These are phyloP conservation scores for Tilletia horrida DNA, from an alignment of 1,284 basidiomycete genomes.

Conservation along the genomic window DNA sequence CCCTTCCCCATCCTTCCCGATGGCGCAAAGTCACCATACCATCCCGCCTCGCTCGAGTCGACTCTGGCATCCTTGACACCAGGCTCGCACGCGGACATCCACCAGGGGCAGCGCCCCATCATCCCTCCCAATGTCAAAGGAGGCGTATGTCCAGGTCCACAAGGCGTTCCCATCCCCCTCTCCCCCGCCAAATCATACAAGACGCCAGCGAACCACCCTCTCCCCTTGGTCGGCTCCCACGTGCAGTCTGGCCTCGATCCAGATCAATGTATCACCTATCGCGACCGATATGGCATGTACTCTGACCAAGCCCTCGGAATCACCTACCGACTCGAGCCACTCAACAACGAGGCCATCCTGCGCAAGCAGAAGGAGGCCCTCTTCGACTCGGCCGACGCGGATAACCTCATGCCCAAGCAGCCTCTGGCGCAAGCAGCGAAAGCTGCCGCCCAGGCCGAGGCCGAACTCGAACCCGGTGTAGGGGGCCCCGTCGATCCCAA, in stretches of 20 bases:
- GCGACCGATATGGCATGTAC: constrained; percentile 51
- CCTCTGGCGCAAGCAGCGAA: constrained; percentile 19
- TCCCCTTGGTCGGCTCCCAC: constrained; percentile 51
- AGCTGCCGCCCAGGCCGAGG: constrained; percentile 15
- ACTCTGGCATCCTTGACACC: not conserved
- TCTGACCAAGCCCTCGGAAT: constrained; percentile 54
- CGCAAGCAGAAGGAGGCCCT: constrained; percentile 35
- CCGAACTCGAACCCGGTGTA: constrained; percentile 10
- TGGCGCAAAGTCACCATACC: constrained; percentile 18
- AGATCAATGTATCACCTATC: constrained; percentile 52
- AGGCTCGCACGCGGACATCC: not conserved
- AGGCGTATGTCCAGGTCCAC: constrained; percentile 44
- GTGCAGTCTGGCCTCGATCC: constrained; percentile 45
- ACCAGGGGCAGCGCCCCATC: constrained; percentile 30
- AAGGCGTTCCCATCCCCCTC: constrained; percentile 38
- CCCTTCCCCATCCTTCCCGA: constrained; percentile 46
- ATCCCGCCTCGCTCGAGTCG: constrained; percentile 2
- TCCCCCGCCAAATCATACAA: constrained; percentile 43
- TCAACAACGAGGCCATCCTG: constrained; percentile 36
- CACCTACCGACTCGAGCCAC: constrained; percentile 47
- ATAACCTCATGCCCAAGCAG: constrained; percentile 45
- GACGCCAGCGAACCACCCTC: constrained; percentile 50
- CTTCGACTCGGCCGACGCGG: constrained; percentile 49
- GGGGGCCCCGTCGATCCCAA: not conserved
- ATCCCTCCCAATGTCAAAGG: constrained; percentile 36